A percentile compares a stretch with the other conserved stretches of the same genome.
phyloP scores from a whole-genome alignment of 169 alveolate genomes.

The Cryptosporidium sp. region DNA sequence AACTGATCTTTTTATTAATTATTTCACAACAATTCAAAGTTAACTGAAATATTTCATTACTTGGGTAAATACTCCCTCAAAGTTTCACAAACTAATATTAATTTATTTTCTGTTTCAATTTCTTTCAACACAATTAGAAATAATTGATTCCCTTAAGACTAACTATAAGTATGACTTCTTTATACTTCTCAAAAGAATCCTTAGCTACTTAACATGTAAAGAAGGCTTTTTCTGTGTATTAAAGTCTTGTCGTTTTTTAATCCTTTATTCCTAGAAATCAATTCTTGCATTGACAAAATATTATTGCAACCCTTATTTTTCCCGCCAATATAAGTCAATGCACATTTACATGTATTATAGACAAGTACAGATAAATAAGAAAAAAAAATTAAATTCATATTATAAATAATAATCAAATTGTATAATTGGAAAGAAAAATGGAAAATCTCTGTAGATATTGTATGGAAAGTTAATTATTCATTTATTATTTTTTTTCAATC shows the following conservation, averaged over 20 bases:
- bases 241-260: not conserved
- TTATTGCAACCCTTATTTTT: not conserved
- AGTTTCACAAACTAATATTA: not conserved
- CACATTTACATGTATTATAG: conserved; percentile 66
- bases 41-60: not conserved
- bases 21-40: not conserved
- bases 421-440: not conserved
- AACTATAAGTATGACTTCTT: not conserved
- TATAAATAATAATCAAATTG: not conserved
- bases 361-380: conserved; percentile 47
- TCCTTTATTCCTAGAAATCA: not conserved
- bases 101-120: not conserved
- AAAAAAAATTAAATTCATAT: not conserved
- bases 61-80: not conserved
- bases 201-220: not conserved
- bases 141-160: no score
- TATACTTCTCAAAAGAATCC: not conserved
- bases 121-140: no score
- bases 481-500: no score
- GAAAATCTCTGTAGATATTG: not conserved
- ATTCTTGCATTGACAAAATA: conserved; percentile 1
- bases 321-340: conserved; percentile 27
- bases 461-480: no score
- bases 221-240: not conserved
- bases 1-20: not conserved